These are phyloP conservation scores for Septoria linicola DNA, from an alignment of 2,329 filamentous ascomycete species.

Conservation along the genomic window DNA sequence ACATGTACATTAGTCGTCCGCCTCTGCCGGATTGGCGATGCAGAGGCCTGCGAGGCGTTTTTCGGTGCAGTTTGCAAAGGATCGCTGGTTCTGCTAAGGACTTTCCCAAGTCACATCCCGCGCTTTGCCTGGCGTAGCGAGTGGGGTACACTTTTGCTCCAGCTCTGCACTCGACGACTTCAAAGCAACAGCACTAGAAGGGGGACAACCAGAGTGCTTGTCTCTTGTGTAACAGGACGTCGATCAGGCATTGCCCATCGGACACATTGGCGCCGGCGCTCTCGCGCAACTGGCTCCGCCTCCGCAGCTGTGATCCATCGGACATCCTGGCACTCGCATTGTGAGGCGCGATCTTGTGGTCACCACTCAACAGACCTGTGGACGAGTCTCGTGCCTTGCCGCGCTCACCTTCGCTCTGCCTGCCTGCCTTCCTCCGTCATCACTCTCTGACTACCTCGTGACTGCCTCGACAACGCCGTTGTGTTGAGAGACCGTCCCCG, in stretches of 20 bases:
- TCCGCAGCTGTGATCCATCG: background rate
- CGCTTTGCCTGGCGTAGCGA: background rate
- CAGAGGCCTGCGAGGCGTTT: background rate
- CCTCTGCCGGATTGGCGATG: background rate
- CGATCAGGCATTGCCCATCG: background rate
- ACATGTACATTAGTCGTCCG: background rate
- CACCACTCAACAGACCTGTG: background rate
- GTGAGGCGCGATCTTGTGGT: slow-evolving; percentile 1
- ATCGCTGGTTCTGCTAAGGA: background rate
- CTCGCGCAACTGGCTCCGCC: background rate
- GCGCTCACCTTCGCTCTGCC: background rate
- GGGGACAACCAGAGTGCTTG: background rate
- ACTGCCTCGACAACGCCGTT: slow-evolving; percentile 7
- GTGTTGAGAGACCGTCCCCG: background rate
- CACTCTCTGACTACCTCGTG: slow-evolving; percentile 3
- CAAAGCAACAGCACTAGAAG: background rate
- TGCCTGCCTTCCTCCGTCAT: background rate
- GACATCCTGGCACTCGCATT: background rate
- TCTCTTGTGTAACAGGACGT: background rate
- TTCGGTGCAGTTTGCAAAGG: background rate
- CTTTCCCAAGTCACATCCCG: background rate
- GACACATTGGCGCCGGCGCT: slow-evolving; percentile 1
- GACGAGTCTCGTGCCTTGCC: background rate
- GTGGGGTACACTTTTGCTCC: background rate
- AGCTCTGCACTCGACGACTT: background rate